Evolutionary conservation across 164 flowering plant genomes (phyloP).

Genomic region (Sextonia rubra): DNA sequence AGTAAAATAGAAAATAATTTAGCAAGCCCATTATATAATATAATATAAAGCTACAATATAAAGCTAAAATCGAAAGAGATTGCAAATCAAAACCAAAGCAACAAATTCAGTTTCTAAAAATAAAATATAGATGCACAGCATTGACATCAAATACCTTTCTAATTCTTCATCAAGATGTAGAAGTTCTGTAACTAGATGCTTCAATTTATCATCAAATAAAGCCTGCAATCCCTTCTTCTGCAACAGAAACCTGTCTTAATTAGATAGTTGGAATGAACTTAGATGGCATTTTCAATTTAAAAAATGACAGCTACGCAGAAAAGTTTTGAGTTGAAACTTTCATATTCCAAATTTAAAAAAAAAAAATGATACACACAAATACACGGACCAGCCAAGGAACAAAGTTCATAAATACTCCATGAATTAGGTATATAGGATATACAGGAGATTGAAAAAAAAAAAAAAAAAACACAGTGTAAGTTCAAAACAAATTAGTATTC

Average conservation of each 20-base stretch:
- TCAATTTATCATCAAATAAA: conserved; percentile 67
- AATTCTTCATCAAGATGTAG: conserved; percentile 46
- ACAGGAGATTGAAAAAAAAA: background rate
- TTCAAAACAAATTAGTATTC: background rate
- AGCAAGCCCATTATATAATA: background rate
- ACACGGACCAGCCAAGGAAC: background rate
- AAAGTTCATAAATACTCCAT: background rate
- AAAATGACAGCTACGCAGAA: background rate
- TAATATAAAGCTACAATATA: background rate
- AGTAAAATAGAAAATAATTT: too few relatives aligned
- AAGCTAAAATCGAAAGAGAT: background rate
- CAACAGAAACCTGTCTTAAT: conserved; percentile 23
- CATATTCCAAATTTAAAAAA: background rate
- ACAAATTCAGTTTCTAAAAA: background rate
- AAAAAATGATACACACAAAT: background rate
- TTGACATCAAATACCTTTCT: conserved; percentile 15
- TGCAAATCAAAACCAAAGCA: background rate
- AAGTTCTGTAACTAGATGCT: conserved; percentile 62
- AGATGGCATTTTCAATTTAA: background rate
- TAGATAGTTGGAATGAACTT: background rate
- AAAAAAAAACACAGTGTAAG: background rate
- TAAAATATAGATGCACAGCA: background rate
- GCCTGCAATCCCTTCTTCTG: conserved; percentile 73
- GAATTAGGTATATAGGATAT: background rate
- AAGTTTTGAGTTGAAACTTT: background rate